Evolutionary conservation across 2,329 filamentous ascomycete genomes (phyloP), one percentile per base, ranked within the genome.

Genomic region (Talaromyces islandicus): DNA sequence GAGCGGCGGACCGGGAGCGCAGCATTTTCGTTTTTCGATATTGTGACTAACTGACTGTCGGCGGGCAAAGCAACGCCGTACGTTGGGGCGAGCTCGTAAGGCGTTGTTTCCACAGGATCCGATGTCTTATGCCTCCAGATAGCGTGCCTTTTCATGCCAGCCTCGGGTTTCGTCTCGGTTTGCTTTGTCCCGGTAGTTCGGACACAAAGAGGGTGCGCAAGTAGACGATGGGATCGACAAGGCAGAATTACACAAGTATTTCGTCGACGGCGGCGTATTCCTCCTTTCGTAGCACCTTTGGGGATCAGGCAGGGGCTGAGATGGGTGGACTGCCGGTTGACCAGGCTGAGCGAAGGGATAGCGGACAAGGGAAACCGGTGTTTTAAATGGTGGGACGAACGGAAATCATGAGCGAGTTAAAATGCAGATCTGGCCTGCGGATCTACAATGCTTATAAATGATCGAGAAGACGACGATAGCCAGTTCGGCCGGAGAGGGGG

Each of bases 1-100:
- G 74, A 68, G 69, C 66, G 35, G 67, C 62, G 60, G 71, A 69
- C 56, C 73, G 69, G 63, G 70, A 70, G 62, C 75, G 74, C 65
- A 71, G 67, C 74, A 78, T 63, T 46, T 21, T 77, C 29, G 54
- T 25, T 27, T 64, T n/a, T 35, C 32, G 12, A 35, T 35, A 35
- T 35, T 35, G 25, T 27, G 38, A 32, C 11, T 46, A 24, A 4
- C 19, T 35, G 21, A 32, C 29, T 41, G 11, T 54, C 48, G 24
- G 46, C 25, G 48, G 25, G 21, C 25, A 41, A 30, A 32, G 35
- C 48, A 48, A 43, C 32, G 35, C 35, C 6, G 35, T 2, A 32
- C 29, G 25, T n/a, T 11, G 43, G 12, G 32, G 4, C 14, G 30
- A 21, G 29, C 21, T 30, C 9, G 11, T 17, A 11, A 50, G 48